These are phyloP conservation scores for Microthyrium microscopicum DNA, from an alignment of 2,329 filamentous ascomycete species.

Conservation along the genomic window DNA sequence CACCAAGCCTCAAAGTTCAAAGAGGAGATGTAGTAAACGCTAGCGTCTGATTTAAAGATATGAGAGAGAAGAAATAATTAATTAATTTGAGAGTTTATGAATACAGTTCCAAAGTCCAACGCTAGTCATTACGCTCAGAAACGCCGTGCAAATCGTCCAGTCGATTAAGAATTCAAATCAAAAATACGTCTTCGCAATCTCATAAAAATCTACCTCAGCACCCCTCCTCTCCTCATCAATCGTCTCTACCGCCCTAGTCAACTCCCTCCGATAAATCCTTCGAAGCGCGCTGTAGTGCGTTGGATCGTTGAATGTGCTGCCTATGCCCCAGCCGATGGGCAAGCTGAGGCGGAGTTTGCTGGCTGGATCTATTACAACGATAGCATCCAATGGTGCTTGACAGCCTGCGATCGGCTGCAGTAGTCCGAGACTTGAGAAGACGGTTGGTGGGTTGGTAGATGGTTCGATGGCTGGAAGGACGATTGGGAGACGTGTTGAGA, in stretches of 20 bases:
- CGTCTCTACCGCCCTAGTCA: not conserved
- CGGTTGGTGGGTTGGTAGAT: constrained; percentile 17
- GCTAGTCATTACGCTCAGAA: too few species aligned
- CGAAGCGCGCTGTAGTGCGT: not conserved
- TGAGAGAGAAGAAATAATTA: too few species aligned
- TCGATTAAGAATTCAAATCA: too few species aligned
- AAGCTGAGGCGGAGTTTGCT: constrained; percentile 23
- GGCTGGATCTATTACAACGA: constrained; percentile 25
- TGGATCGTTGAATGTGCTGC: constrained; percentile 15
- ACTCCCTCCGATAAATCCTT: not conserved
- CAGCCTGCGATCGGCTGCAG: constrained; percentile 29
- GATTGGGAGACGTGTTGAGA: not conserved
- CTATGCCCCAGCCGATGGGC: constrained; percentile 29
- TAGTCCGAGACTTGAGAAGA: constrained; percentile 23
- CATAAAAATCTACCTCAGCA: constrained; percentile 3
- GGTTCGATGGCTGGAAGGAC: not conserved
- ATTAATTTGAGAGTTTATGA: too few species aligned
- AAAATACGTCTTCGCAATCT: constrained; percentile 4
- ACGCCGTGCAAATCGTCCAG: too few species aligned
- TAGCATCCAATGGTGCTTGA: constrained; percentile 24
- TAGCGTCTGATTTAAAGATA: too few species aligned
- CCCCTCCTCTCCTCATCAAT: constrained; percentile 1
- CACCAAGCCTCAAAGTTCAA: too few species aligned
- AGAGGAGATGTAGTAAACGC: too few species aligned
- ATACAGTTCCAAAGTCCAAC: too few species aligned